Conservation (phyloP, 805 yeast genomes). For the Wickerhamiella spandovensis region DNA sequence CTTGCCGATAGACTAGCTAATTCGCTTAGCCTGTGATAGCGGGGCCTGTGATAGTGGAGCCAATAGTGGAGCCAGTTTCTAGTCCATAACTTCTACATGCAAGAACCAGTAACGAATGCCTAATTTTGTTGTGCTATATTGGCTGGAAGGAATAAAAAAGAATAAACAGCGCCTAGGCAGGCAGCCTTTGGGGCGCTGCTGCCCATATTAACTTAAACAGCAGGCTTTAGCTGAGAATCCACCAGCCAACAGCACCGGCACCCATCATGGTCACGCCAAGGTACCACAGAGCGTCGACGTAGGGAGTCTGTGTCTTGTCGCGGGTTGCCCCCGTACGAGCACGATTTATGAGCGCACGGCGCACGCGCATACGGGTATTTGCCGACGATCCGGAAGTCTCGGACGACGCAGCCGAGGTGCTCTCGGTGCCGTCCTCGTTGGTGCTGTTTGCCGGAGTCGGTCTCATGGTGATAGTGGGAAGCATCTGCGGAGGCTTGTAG, state of each 20-base stretch:
- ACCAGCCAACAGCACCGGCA: slow-evolving; percentile 23
- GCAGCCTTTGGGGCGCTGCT: background rate
- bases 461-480: slow-evolving; percentile 82
- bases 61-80: too few species aligned
- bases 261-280: slow-evolving; percentile 27
- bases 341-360: slow-evolving; percentile 68
- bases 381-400: slow-evolving; percentile 3
- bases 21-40: too few species aligned
- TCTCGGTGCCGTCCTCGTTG: background rate
- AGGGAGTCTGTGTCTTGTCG: slow-evolving; percentile 9
- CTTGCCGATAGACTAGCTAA: too few species aligned
- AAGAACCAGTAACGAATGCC: too few species aligned
- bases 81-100: too few species aligned
- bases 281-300: slow-evolving; percentile 27
- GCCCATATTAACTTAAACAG: background rate
- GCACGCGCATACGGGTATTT: slow-evolving; percentile 31
- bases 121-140: background rate
- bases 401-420: slow-evolving; percentile 6
- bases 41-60: too few species aligned
- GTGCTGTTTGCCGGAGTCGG: slow-evolving; percentile 41
- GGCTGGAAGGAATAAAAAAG: background rate
- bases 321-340: slow-evolving; percentile 55
- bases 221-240: slow-evolving; percentile 4
- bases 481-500: slow-evolving; percentile 89
- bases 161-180: background rate